These are phyloP conservation scores for Solanum hybrid DNA, from an alignment of 305 asterid species.

Conservation along the genomic window DNA sequence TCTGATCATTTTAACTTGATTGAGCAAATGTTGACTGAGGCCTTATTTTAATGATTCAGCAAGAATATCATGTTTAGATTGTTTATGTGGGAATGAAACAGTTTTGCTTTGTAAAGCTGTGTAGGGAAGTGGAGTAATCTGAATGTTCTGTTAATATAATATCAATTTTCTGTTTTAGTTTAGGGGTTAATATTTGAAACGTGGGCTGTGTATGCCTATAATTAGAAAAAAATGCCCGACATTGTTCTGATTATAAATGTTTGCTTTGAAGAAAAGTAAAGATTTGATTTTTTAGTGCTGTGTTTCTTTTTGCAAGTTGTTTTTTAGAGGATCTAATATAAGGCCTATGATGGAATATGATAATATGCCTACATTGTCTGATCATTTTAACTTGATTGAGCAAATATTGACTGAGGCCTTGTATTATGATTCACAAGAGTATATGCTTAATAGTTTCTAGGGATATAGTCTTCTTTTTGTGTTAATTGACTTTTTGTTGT, in stretches of 20 bases:
- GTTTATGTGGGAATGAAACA: background rate
- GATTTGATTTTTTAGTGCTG: background rate
- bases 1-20: background rate
- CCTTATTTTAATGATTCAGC: background rate
- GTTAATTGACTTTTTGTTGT: background rate
- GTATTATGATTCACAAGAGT: background rate
- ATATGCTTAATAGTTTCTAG: background rate
- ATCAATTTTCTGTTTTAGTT: background rate
- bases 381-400: background rate
- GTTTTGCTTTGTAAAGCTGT: background rate
- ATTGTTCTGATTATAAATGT: background rate
- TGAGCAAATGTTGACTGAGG: conserved; percentile 5
- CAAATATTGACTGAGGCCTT: conserved; percentile 2
- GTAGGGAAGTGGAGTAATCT: background rate
- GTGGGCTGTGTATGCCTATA: background rate
- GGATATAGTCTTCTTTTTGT: background rate
- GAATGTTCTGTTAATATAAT: background rate
- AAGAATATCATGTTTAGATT: background rate
- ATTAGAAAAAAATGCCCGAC: background rate
- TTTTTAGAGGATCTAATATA: background rate
- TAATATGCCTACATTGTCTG: conserved; percentile 12
- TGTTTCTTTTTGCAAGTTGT: background rate
- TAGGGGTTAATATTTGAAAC: background rate
- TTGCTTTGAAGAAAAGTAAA: background rate
- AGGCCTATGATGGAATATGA: conserved; percentile 1